Base-by-base conservation (phyloP, 805 yeast genomes). In the Yamadazyma tumulicola region DNA sequence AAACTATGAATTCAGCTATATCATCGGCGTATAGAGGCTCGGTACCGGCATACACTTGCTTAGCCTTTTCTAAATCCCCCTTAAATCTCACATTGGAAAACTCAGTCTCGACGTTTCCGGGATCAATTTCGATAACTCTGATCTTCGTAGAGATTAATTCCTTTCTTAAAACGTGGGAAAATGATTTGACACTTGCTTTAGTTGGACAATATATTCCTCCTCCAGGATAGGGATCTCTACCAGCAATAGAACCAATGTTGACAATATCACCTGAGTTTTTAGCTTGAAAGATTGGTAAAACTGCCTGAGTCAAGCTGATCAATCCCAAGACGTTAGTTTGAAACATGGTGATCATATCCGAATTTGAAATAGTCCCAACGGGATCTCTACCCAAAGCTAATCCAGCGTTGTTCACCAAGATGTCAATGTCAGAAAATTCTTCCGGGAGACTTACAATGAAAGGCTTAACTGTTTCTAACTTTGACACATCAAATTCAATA, bases 241-340 rank as follows among this genome's bases (percentile, higher is more conserved):
- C 91, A 8, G 91, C 91, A 52, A 81, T 77, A 4, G 89, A 81
- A 4, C 89, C 88, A 42, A 82, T 52, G 49, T 81, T 82, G 40
- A 82, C 81, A 43, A 82, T 81, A 50, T 81, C 88, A 49, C 89
- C 89, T 12, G 69, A 52, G 55, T 83, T 78, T 48, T 82, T 79
- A 38, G 69, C 67, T 54, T 82, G 79, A 73, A 89, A 76, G 32
- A 75, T 73, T 26, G 81, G 81, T 29, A 91, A 61, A 17, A 88
- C 72, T 5, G 81, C 78, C 59, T 91, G 96, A 5, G 96, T 88
- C 42, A 89, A 61, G 19, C 82, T 76, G 41, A 89, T 84, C 58
- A 89, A 68, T 3, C 96, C 97, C 38, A 86, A 55, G 3, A 91
- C 96, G 52, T 89, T 91, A 39, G 96, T 87, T 49, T 81, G 72